A percentile compares a stretch with the other conserved stretches of the same genome.
These are phyloP conservation scores for Cryomyces antarcticus DNA, from an alignment of 495 filamentous ascomycete species.

Conservation along the genomic window DNA sequence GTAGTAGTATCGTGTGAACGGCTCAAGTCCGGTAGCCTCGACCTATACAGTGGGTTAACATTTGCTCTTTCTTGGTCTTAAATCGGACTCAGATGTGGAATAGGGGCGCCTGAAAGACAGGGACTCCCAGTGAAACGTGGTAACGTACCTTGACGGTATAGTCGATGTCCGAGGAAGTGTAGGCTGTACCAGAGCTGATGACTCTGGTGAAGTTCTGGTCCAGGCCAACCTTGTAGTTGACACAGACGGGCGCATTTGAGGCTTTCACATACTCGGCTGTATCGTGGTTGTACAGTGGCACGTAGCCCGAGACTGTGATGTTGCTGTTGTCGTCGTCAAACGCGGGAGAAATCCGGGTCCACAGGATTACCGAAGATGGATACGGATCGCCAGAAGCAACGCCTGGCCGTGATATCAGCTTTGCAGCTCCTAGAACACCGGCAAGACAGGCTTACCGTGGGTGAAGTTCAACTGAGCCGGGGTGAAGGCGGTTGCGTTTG, in stretches of 20 bases:
- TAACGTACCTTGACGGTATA: constrained; percentile 42
- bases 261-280: constrained; percentile 29
- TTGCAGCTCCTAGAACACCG: too few relatives aligned
- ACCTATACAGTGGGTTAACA: constrained; percentile 18
- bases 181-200: constrained; percentile 28
- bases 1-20: constrained; percentile 36
- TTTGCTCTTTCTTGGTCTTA: not conserved
- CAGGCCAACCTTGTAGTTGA: constrained; percentile 29
- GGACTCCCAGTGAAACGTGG: not conserved
- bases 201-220: constrained; percentile 20
- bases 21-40: constrained; percentile 34
- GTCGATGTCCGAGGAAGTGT: constrained; percentile 46
- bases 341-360: constrained; percentile 43
- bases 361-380: constrained; percentile 40
- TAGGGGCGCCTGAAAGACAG: too few relatives aligned
- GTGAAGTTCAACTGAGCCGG: constrained; percentile 37
- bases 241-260: constrained; percentile 37
- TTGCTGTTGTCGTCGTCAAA: constrained; percentile 33
- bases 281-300: constrained; percentile 34
- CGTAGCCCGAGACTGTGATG: constrained; percentile 30
- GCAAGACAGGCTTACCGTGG: constrained; percentile 22
- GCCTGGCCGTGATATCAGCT: too few relatives aligned
- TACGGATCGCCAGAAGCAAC: constrained; percentile 54
- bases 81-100: too few relatives aligned
- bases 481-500: constrained; percentile 20